phyloP scores from a whole-genome alignment of 495 filamentous ascomycete species.

The Podospora comata region DNA sequence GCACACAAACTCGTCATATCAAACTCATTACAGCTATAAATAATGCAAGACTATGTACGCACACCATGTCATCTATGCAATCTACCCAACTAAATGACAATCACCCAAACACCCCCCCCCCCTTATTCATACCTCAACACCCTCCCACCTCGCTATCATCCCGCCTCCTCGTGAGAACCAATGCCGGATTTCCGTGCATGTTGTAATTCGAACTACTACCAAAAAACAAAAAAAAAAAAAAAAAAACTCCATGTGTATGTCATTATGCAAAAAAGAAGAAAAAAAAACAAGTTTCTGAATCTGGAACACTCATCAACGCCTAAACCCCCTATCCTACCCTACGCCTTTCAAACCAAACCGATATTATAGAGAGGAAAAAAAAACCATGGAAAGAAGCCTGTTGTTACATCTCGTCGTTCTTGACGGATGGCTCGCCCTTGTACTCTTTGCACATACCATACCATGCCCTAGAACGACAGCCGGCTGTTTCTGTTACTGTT shows the following conservation, averaged over 20 bases:
- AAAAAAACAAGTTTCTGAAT: background rate
- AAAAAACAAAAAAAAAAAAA: background rate
- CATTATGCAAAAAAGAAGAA: background rate
- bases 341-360: background rate
- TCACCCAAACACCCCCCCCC: too few species aligned
- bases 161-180: background rate
- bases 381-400: background rate
- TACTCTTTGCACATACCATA: conserved; percentile 44
- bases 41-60: background rate
- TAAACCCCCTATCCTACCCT: background rate
- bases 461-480: conserved; percentile 41
- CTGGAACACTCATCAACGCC: background rate
- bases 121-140: too few species aligned
- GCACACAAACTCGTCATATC: background rate
- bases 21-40: background rate
- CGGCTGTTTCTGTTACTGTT: conserved; percentile 27
- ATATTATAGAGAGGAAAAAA: background rate
- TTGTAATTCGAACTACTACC: background rate
- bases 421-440: conserved; percentile 14
- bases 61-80: background rate
- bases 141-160: background rate
- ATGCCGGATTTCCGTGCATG: background rate
- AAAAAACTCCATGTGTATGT: background rate
- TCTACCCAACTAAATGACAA: background rate
- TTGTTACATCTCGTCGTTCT: conserved; percentile 27